phyloP scores from a whole-genome alignment of 2,329 filamentous ascomycete genomes.

The Ambrosiella cleistominuta region DNA sequence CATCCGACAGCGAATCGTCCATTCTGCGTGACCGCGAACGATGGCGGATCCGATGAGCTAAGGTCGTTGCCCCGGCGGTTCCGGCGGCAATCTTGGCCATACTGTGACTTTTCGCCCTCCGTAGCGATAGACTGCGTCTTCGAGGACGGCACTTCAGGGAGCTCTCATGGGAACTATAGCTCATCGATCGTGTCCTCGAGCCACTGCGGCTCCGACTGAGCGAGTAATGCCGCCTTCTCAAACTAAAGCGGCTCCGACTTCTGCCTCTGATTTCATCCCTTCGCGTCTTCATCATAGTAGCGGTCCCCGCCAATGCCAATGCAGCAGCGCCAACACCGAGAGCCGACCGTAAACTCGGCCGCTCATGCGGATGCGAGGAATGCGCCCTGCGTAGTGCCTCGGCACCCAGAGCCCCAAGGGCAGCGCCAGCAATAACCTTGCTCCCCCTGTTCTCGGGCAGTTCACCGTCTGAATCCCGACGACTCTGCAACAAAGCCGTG shows the following conservation, averaged over 20 bases:
- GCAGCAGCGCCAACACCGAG: conserved; percentile 46
- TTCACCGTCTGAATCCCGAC: conserved; percentile 33
- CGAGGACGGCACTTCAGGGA: neutral
- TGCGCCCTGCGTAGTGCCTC: conserved; percentile 42
- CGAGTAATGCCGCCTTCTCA: neutral
- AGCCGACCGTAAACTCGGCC: conserved; percentile 36
- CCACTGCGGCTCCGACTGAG: neutral
- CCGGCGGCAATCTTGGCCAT: conserved; percentile 39
- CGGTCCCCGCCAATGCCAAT: conserved; percentile 45
- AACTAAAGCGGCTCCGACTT: conserved; percentile 32
- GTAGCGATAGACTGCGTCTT: conserved; percentile 16
- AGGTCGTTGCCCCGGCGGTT: conserved; percentile 33
- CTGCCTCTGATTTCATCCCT: conserved; percentile 33
- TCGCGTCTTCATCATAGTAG: conserved; percentile 44
- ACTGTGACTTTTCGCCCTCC: conserved; percentile 21
- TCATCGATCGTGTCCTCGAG: neutral
- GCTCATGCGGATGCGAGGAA: conserved; percentile 35
- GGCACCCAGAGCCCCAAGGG: conserved; percentile 43
- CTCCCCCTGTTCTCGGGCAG: conserved; percentile 34
- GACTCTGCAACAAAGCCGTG: conserved; percentile 39
- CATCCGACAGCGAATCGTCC: conserved; percentile 9
- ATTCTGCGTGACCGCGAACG: conserved; percentile 20
- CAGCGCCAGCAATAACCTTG: conserved; percentile 43
- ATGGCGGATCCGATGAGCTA: conserved; percentile 40
- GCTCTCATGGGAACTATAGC: neutral